These are phyloP conservation scores for Colletotrichum brevisporum DNA, from an alignment of 2,329 filamentous ascomycete genomes.

Conservation along the genomic window DNA sequence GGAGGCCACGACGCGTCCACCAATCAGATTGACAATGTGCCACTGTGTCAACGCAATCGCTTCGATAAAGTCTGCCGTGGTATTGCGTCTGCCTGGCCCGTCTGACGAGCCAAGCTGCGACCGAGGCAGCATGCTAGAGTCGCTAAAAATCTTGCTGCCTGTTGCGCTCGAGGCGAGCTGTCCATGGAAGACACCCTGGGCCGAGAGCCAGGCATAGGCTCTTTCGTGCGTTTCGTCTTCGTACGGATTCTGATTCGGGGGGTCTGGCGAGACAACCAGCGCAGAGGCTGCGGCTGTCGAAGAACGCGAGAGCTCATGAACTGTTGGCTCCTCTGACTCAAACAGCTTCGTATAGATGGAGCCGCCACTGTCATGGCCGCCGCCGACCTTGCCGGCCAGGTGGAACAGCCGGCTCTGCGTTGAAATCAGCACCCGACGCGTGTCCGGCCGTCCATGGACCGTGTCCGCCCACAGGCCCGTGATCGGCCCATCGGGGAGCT, in stretches of 20 bases:
- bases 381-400: conserved; percentile 82
- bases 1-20: conserved; percentile 84
- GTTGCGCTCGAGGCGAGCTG: conserved; percentile 77
- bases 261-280: conserved; percentile 83
- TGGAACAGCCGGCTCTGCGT: conserved; percentile 86
- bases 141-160: conserved; percentile 81
- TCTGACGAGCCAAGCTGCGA: conserved; percentile 69
- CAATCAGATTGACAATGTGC: conserved; percentile 89
- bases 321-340: conserved; percentile 84
- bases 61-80: conserved; percentile 79
- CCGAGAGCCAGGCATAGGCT: conserved; percentile 91
- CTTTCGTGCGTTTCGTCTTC: conserved; percentile 75
- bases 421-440: conserved; percentile 83
- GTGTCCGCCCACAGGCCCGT: conserved; percentile 89
- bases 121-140: conserved; percentile 82
- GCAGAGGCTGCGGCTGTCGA: conserved; percentile 73
- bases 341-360: conserved; percentile 92
- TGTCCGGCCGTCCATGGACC: conserved; percentile 76
- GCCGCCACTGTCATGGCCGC: conserved; percentile 82
- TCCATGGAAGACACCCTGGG: conserved; percentile 91
- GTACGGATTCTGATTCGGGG: conserved; percentile 65
- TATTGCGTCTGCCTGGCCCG: conserved; percentile 68
- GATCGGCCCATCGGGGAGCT: conserved; percentile 84
- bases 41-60: conserved; percentile 92
- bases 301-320: conserved; percentile 79